Conservation (phyloP, 805 yeast species). For the Blastobotrys peoriensis region DNA sequence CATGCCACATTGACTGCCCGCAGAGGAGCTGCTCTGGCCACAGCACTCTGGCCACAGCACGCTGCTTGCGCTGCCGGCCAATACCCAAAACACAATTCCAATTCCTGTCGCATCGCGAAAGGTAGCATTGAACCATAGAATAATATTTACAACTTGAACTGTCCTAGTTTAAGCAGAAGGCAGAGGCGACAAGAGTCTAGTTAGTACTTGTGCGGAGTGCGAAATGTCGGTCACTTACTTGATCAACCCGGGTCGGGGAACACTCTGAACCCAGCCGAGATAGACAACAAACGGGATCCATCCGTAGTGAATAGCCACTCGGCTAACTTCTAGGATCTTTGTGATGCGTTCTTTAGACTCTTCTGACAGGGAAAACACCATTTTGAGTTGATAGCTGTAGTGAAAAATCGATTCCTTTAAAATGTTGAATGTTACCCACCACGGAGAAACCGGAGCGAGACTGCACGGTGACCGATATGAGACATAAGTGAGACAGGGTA, state of each 20-base stretch:
- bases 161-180: constrained; percentile 65
- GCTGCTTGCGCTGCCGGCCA: too few relatives aligned
- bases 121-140: too few relatives aligned
- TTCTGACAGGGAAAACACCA: constrained; percentile 30
- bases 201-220: constrained; percentile 7
- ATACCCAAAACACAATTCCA: too few relatives aligned
- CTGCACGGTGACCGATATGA: too few relatives aligned
- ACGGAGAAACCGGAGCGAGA: too few relatives aligned
- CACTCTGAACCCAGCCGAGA: constrained; percentile 77
- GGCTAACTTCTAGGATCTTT: constrained; percentile 74
- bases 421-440: too few relatives aligned
- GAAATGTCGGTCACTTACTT: constrained; percentile 32
- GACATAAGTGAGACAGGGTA: too few relatives aligned
- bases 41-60: too few relatives aligned
- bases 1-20: background rate
- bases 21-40: too few relatives aligned
- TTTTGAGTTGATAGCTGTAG: background rate
- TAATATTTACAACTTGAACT: too few relatives aligned
- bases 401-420: too few relatives aligned
- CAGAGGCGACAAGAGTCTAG: constrained; percentile 64
- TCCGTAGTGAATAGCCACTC: constrained; percentile 88
- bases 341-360: constrained; percentile 69
- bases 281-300: constrained; percentile 94
- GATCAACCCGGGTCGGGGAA: constrained; percentile 78
- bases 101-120: too few relatives aligned